Base-by-base conservation (phyloP, 2,329 filamentous ascomycete species). In the Ustulina deusta region DNA sequence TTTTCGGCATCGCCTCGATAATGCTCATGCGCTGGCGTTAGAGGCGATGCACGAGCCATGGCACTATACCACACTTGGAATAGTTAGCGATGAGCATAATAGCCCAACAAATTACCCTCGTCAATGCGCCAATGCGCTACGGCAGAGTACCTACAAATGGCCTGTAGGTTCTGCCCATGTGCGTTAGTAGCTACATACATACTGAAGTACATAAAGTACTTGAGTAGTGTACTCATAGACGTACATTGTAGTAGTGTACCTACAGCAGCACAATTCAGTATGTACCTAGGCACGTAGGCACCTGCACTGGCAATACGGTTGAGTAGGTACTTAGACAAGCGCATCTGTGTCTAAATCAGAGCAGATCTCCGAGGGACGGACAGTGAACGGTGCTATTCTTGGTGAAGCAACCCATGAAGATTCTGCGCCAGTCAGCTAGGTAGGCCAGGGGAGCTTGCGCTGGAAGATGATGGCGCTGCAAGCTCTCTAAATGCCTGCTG, bases 121-220 rank as follows among this genome's bases (percentile, higher is more conserved):
- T 71, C 73, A 71, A 76, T 76, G 74, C 74, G 71, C 73, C 69
- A 73, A 76, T 75, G 74, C 74, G 70, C 59, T 56, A 32, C 55
- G n/a, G 15, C 60, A 62, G n/a, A n/a, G 54, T 69, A 34, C 59
- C 34, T 66, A 65, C 58, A 27, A n/a, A 17, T 60, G 42, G 29
- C 46, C 25, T 49, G 29, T 34, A 56, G 20, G 29, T 3, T 32
- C 29, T 32, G 7, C 29, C 4, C 29, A 32, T 32, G 7, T 7
- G 29, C 29, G 7, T 3, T 32, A 32, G 29, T 32, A 7, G 29
- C 29, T n/a, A n/a, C n/a, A n/a, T n/a, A n/a, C n/a, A n/a, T n/a
- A n/a, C n/a, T n/a, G n/a, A n/a, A 32, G 29, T 32, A 32, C 29
- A 3, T 32, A 32, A 7, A 4, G 29, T 32, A 7, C 29, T 32